Evolutionary conservation across 257 asterid species (phyloP), one percentile per base, ranked within the genome.

Genomic region (Buddleja alternifolia): DNA sequence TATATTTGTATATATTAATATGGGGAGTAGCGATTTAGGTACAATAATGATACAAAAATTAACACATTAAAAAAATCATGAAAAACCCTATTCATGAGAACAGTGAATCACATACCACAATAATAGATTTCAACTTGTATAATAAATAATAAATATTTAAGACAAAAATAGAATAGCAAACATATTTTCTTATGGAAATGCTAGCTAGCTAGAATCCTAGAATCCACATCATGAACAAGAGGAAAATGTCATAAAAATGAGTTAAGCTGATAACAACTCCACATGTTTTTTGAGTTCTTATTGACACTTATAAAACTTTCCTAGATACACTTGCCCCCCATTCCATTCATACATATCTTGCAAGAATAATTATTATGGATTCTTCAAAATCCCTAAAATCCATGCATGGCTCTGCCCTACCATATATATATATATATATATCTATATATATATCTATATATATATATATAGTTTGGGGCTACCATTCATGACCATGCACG

Each of bases 401-500:
- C 40, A 64, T 51, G 25, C 32, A n/a, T n/a, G n/a, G n/a, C n/a
- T n/a, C n/a, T n/a, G n/a, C n/a, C n/a, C n/a, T n/a, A n/a, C 20
- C 7, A 2, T 12, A 15, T 51, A 23, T 66, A 15, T 60, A 53
- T 19, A 42, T 65, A n/a, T 32, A 63, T 17, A 2, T 12, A 15
- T 51, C 10, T 66, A 15, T 60, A 53, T 19, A 42, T 65, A n/a
- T 32, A 63, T n/a, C 20, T 17, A 2, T 12, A 15, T 51, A 23
- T 66, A 15, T 60, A 53, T 19, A 42, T 65, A n/a, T 32, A 63
- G 57, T 19, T 29, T 69, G 56, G 58, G 51, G 16, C 55, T 55
- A 60, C 62, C 60, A 48, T 51, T 24, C 50, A 69, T 14, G 51
- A 63, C 55, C 77, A 40, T 32, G 71, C 95, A 88, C 95, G 95